Base-by-base conservation (phyloP, 805 yeast genomes). In the Candida montana region DNA sequence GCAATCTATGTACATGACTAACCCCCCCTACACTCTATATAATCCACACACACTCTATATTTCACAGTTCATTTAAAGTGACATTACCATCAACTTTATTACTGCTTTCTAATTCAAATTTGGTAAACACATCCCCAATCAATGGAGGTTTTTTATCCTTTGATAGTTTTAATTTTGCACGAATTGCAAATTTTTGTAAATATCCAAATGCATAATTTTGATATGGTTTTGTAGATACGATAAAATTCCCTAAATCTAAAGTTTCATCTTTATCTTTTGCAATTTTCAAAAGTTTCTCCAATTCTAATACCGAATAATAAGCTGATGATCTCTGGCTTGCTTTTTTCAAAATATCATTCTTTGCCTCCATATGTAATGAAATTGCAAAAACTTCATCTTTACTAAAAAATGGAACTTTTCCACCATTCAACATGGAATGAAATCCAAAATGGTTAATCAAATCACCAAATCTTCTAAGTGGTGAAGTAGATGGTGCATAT, bases 401-500 rank as follows among this genome's bases (percentile, higher is more conserved):
- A 2, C 53, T 41, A 48, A 71, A 73, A n/a, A 52, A 31, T 2
- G 59, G 50, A 0, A 49, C 44, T 37, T 46, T 35, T 2, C 52
- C 27, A 50, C 52, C 27, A 50, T 58, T 48, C 13, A 81, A 42
- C 40, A 54, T 59, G 1, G 76, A 57, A 41, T 78, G 81, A 2
- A 86, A 47, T 52, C 84, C 91, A 77, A 90, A 75, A 54, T 90
- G 97, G 53, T 82, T 81, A 8, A 89, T 59, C 46, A 89, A 61
- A 58, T 91, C 98, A 7, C 83, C 80, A 50, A 75, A 83, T 49
- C 98, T 68, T 58, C 98, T 71, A 48, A 93, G 66, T 2, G 99
- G 98, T 0, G 97, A 89, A 0, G 98, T 90, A 8, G 85, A 81
- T 16, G 87, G 83, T 5, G 83, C 69, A 54, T 90, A 88, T 6